Conservation (phyloP, 768 basidiomycete species). For the Boletales sp. region DNA sequence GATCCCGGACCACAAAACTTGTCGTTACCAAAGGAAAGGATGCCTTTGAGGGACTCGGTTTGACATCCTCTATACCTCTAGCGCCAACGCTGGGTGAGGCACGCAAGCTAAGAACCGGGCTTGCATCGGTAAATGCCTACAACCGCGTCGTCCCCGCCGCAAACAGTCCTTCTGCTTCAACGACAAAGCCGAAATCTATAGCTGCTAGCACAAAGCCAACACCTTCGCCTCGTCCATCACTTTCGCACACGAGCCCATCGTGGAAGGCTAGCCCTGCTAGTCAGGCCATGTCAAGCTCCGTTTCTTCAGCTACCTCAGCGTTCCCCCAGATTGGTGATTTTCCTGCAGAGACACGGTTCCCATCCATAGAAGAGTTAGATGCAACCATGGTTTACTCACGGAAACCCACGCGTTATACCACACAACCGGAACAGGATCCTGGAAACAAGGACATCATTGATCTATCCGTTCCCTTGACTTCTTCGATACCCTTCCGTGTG, state of each 20-base stretch:
- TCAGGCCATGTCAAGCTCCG: conserved; percentile 33
- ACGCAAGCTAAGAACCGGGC: conserved; percentile 64
- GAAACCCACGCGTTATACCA: conserved; percentile 14
- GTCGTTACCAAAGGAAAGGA: conserved; percentile 50
- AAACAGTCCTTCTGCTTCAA: conserved; percentile 13
- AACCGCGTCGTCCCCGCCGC: conserved; percentile 14
- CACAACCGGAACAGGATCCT: conserved; percentile 11
- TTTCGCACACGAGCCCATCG: conserved; percentile 12
- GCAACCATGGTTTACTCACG: conserved; percentile 41
- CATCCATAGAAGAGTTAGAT: conserved; percentile 83
- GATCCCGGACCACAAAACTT: conserved; percentile 30
- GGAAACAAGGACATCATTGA: conserved; percentile 18
- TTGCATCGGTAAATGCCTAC: conserved; percentile 49
- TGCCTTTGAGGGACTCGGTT: conserved; percentile 75
- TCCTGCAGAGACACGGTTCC: conserved; percentile 72
- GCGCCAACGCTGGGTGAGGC: conserved; percentile 75
- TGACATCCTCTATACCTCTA: conserved; percentile 42
- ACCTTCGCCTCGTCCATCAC: conserved; percentile 30
- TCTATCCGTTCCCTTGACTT: conserved; percentile 19
- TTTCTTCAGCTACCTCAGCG: conserved; percentile 29
- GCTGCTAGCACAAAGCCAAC: conserved; percentile 17
- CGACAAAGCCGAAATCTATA: conserved; percentile 18
- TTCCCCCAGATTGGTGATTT: conserved; percentile 39
- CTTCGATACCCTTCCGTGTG: conserved; percentile 20
- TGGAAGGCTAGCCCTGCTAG: conserved; percentile 16